Conservation (phyloP, 306 rosid genomes). For the Medicago lupulina region DNA sequence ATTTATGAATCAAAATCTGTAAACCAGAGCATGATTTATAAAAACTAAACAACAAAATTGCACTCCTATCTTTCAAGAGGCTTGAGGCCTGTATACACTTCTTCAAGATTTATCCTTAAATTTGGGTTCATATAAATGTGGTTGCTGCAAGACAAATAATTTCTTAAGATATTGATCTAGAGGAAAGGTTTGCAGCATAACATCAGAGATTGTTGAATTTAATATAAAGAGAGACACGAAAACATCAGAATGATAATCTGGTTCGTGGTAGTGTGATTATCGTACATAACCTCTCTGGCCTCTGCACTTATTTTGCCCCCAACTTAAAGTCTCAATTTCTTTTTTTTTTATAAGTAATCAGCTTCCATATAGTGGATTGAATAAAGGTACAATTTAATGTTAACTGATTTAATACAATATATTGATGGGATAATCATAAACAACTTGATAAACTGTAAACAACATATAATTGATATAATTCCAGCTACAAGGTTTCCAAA, state of each 20-base stretch:
- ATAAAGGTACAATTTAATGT: too few relatives aligned
- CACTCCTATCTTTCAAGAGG: slow-evolving; percentile 9
- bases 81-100: slow-evolving; percentile 9
- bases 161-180: background rate
- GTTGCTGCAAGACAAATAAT: slow-evolving; percentile 69
- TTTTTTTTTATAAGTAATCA: too few relatives aligned
- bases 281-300: too few relatives aligned
- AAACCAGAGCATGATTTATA: slow-evolving; percentile 37
- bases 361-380: too few relatives aligned
- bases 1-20: slow-evolving; percentile 48
- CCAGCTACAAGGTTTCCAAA: too few relatives aligned
- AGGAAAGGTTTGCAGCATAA: background rate
- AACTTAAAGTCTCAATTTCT: too few relatives aligned
- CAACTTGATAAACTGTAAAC: too few relatives aligned
- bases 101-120: slow-evolving; percentile 67
- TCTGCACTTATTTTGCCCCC: too few relatives aligned
- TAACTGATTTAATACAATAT: too few relatives aligned
- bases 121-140: slow-evolving; percentile 78
- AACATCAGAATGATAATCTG: background rate
- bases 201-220: background rate
- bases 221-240: background rate
- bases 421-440: too few relatives aligned
- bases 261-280: background rate
- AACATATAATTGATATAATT: too few relatives aligned
- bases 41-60: slow-evolving; percentile 37